Base-by-base conservation (phyloP, 805 yeast genomes). In the Metschnikowia lunata region DNA sequence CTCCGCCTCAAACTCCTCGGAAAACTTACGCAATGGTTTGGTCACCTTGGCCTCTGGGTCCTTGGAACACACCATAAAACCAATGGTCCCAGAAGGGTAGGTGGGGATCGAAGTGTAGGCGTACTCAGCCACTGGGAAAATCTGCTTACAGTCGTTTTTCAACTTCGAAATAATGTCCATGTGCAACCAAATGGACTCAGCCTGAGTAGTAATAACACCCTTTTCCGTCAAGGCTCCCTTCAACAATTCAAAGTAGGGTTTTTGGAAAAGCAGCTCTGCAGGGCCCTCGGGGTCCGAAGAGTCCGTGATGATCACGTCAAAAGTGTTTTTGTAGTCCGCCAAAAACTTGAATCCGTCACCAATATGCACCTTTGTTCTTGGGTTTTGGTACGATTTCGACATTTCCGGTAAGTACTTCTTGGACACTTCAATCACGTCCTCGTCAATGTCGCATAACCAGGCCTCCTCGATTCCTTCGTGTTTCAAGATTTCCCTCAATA, bases 251-350 rank as follows among this genome's bases (percentile, higher is more conserved):
- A 90, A 91, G 76, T 91, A 91, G 27, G 89, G 88, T 65, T 86
- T 84, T 72, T 90, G 95, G 80, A 93, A 93, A 41, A 91, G 77
- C 31, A 88, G 76, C 67, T 84, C 97, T 40, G 98, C 98, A 30
- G 99, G 98, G 45, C 98, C 99, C 67, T 91, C 98, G 39, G 98
- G 98, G 68, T 91, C 98, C 30, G 97, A 88, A 28, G 97, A 89
- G 66, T 91, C 99, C 40, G 98, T 91, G 66, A 91, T 85, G 67
- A 91, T 91, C 38, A 90, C 97, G 63, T 91, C 99, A 58, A 87
- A 91, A 45, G 87, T 79, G 72, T 87, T 85, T 66, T 82, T 81
- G 74, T 85, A 71, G 59, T 85, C 86, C 48, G 83, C 83, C 64
- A 91, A 78, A 71, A 87, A 91, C 74, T 91, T 89, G 78, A 91